Base-by-base conservation (phyloP, 2,329 filamentous ascomycete species). In the Kalaharituber pfeilii region DNA sequence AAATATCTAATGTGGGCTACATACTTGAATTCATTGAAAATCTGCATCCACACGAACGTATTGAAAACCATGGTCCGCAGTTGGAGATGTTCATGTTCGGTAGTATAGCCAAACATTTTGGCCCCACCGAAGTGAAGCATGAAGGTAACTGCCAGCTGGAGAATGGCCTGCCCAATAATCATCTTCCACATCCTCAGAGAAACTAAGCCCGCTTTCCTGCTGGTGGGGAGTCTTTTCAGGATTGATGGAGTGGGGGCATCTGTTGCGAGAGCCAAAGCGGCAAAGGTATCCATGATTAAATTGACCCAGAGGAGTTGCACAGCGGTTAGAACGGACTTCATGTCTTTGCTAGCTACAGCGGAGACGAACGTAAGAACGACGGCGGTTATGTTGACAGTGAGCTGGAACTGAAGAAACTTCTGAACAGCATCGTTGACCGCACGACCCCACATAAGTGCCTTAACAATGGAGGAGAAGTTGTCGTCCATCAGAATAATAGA, bases 1-100 rank as follows among this genome's bases (percentile, higher is more conserved):
- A 36, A 36, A 36, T 24, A 5, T 22, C 1, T 11, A 4, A 18
- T 39, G 15, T 3, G 9, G 20, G 4, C 39, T 49, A 25, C 64
- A 50, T 61, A 66, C 65, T 81, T 82, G 69, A 80, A 75, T 66
- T 80, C 73, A 66, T 82, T 82, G 69, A 82, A 83, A 57, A 83
- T 81, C 62, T 83, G 80, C 72, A 83, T 78, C 79, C 79, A 83
- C 2, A 83, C 80, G 61, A 81, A 83, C 0, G 75, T 78, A 66
- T 83, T 83, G 69, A 83, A 83, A 49, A 83, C 75, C 55, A 81
- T 71, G 0, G 79, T 80, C 58, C 77, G 71, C 29, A 80, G 68
- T 60, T 75, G 65, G 20, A 73, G 67, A 22, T 67, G 66, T 44
- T 62, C 55, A 1, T 52, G 15, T 8, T 20, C 53, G 15, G 65